Base-by-base conservation (phyloP, 192 early-diverging fungal species). In the Backusella sp. region DNA sequence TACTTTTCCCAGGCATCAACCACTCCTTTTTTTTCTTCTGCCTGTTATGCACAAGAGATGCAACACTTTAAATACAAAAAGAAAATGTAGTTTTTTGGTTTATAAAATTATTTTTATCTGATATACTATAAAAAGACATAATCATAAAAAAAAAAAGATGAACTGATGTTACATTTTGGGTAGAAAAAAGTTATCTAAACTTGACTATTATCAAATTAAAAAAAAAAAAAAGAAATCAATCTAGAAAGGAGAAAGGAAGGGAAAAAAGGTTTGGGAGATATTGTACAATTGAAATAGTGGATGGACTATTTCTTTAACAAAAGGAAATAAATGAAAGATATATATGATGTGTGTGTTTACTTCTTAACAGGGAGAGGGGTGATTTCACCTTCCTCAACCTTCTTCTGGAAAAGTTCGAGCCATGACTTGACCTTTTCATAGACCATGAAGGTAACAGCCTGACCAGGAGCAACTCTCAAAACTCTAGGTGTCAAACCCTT, bases 401-500 rank as follows among this genome's bases (percentile, higher is more conserved):
- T 83, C 30, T 41, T 68, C 9, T 73, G 71, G 52, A 83, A 70
- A 19, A 75, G 3, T 30, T 89, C 90, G 34, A 94, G 85, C 91
- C 91, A 92, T 56, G 83, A 75, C 81, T 94, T 94, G 80, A 98
- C 96, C 76, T 90, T 88, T 74, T 95, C 94, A 74, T 95, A 95
- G 19, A 98, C 95, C 88, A 96, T 94, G 82, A 99, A 99, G 4
- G 95, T 97, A 82, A 99, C 93, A 49, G 96, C 95, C 80, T 99
- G 96, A 62, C 97, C 97, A 14, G 96, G 96, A 32, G 96, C 97
- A 9, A 99, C 96, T 74, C 97, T 89, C 80, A 99, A 84, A 6
- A 99, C 85, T 69, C 96, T 91, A 36, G 97, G 96, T 2, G 95
- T 94, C 17, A 97, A 81, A 62, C 97, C 97, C 85, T 95, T 94